A percentile compares a stretch with the other conserved stretches of the same genome.
Conservation (phyloP, 2,329 filamentous ascomycete genomes). For the Elsinoe perseae region DNA sequence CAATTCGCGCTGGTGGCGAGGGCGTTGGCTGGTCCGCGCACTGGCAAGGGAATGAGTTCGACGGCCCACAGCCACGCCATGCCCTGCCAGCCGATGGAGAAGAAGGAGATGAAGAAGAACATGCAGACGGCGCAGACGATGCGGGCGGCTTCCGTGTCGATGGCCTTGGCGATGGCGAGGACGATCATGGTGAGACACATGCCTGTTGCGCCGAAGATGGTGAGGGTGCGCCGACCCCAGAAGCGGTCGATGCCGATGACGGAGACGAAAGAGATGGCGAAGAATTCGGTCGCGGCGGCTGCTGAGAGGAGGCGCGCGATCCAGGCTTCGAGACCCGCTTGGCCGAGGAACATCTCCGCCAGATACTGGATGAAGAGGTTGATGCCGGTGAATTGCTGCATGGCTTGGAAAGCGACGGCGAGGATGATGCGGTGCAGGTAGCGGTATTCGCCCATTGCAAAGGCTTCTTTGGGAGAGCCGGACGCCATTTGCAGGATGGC, state of each 20-base stretch:
- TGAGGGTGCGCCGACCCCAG: constrained; percentile 28
- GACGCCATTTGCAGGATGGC: constrained; percentile 31
- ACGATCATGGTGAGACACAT: constrained; percentile 40
- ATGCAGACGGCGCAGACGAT: constrained; percentile 61
- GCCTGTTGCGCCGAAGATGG: constrained; percentile 29
- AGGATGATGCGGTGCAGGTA: constrained; percentile 39
- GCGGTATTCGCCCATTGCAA: constrained; percentile 35
- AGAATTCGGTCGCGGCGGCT: constrained; percentile 40
- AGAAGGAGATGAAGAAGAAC: constrained; percentile 56
- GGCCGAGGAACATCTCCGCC: constrained; percentile 36
- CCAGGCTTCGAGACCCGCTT: constrained; percentile 25
- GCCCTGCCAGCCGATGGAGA: constrained; percentile 53
- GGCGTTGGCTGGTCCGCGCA: constrained; percentile 56
- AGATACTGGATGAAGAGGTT: constrained; percentile 38
- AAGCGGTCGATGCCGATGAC: constrained; percentile 36
- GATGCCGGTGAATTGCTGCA: constrained; percentile 36
- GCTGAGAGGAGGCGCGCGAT: constrained; percentile 28
- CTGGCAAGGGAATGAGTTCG: constrained; percentile 51
- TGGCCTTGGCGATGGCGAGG: constrained; percentile 32
- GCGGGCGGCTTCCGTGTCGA: constrained; percentile 44
- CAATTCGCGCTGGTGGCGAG: constrained; percentile 55
- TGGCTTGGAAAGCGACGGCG: constrained; percentile 39
- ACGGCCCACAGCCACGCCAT: constrained; percentile 57
- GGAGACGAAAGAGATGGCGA: constrained; percentile 43
- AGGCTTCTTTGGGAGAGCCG: constrained; percentile 26